Evolutionary conservation across 768 basidiomycete species (phyloP).

Genomic region (Naganishia kalamii): DNA sequence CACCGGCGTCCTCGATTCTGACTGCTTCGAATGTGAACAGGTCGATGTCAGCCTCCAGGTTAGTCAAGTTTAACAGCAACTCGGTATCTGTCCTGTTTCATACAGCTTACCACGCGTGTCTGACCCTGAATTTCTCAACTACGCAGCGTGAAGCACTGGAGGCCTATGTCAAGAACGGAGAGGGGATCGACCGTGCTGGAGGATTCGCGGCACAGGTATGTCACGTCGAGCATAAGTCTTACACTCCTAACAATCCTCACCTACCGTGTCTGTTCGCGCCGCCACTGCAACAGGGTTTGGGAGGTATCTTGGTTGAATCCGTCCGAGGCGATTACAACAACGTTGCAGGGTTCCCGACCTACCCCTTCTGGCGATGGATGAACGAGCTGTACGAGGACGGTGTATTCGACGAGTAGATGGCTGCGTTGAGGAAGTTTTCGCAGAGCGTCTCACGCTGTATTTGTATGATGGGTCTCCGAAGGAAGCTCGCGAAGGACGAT

Average conservation of each 20-base stretch:
- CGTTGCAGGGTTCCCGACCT: conserved; percentile 83
- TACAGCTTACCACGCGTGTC: neutral
- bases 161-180: conserved; percentile 77
- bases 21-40: conserved; percentile 16
- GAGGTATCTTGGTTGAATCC: conserved; percentile 71
- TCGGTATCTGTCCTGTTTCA: conserved; percentile 27
- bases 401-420: conserved; percentile 33
- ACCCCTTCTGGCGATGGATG: conserved; percentile 50
- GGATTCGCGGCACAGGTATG: conserved; percentile 88
- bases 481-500: too few species aligned
- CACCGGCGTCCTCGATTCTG: too few species aligned
- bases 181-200: conserved; percentile 81
- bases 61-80: conserved; percentile 41
- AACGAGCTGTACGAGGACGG: conserved; percentile 37
- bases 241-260: neutral
- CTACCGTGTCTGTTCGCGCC: neutral
- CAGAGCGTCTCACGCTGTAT: too few species aligned
- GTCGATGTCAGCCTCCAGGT: conserved; percentile 42
- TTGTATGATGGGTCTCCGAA: too few species aligned
- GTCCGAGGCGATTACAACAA: conserved; percentile 86
- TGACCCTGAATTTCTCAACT: neutral
- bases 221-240: neutral
- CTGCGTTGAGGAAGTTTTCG: too few species aligned
- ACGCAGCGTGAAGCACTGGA: conserved; percentile 51
- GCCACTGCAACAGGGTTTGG: conserved; percentile 54